Conservation (phyloP, 2,329 filamentous ascomycete genomes). For the Venturia effusa region DNA sequence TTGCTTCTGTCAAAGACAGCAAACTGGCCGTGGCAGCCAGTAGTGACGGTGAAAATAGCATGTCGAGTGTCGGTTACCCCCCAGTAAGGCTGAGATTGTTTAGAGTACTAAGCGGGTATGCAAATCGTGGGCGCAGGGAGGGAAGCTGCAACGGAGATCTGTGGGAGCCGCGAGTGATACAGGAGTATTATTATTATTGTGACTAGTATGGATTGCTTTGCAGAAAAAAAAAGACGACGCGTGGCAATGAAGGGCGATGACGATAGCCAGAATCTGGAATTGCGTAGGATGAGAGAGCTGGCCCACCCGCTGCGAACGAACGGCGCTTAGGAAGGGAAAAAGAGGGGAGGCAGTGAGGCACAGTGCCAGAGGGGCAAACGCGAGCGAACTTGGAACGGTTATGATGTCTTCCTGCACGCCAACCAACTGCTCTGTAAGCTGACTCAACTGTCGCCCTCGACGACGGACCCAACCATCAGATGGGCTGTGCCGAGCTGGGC, state of each 20-base stretch:
- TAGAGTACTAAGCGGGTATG: not conserved
- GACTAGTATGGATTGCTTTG: not conserved
- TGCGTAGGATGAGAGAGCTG: not conserved
- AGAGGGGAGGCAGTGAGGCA: not conserved
- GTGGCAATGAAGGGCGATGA: not conserved
- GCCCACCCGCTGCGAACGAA: not conserved
- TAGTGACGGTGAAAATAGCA: slow-evolving; percentile 6
- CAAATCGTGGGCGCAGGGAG: not conserved
- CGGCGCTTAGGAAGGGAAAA: not conserved
- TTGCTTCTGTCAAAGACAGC: slow-evolving; percentile 6
- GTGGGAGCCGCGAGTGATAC: not conserved
- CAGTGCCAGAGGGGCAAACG: not conserved
- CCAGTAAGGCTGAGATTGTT: not conserved
- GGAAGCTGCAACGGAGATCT: too few relatives aligned
- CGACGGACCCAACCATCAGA: not conserved
- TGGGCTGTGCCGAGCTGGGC: not conserved
- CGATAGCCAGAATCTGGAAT: not conserved
- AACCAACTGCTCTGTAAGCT: too few relatives aligned
- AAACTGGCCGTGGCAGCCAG: slow-evolving; percentile 6
- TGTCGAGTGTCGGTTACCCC: not conserved
- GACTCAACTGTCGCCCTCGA: not conserved
- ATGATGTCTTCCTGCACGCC: not conserved
- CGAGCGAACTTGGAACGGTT: not conserved
- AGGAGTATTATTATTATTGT: too few relatives aligned
- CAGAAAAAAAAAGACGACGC: not conserved